Evolutionary conservation across 352 stramenopile genomes (phyloP).

Genomic region (Phytopythium boreale): DNA sequence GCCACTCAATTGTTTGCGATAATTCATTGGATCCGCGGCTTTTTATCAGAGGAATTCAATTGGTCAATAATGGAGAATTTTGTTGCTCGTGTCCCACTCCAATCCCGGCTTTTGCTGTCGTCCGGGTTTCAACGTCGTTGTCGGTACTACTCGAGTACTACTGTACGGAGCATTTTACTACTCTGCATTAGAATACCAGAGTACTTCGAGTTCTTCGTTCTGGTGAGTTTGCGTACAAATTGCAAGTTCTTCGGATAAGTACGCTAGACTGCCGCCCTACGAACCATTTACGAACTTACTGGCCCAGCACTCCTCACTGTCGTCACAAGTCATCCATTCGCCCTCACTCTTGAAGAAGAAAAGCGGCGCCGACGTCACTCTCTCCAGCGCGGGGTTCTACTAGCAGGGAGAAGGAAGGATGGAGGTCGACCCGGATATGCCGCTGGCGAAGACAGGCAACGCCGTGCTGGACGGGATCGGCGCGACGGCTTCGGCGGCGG

Average conservation of each 20-base stretch:
- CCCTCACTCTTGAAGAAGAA: constrained; percentile 1
- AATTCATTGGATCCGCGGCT: background rate
- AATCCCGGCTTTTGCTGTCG: too few relatives aligned
- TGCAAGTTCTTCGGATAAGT: background rate
- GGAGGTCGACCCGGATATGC: constrained; percentile 17
- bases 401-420: constrained; percentile 9
- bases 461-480: constrained; percentile 29
- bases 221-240: too few relatives aligned
- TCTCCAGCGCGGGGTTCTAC: too few relatives aligned
- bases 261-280: background rate
- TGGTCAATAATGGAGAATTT: too few relatives aligned
- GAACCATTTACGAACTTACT: background rate
- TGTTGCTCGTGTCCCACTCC: too few relatives aligned
- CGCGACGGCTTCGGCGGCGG: constrained; percentile 13
- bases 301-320: background rate
- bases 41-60: background rate
- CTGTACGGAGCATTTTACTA: too few relatives aligned
- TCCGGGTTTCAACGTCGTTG: too few relatives aligned
- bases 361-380: background rate
- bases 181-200: too few relatives aligned
- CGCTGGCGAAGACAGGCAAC: constrained; percentile 23
- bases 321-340: background rate
- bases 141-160: too few relatives aligned
- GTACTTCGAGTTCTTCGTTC: too few relatives aligned
- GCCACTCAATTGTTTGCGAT: too few relatives aligned